A percentile compares a stretch with the other conserved stretches of the same genome.
phyloP scores from a whole-genome alignment of 306 rosid species.

The Prunus dulcis region DNA sequence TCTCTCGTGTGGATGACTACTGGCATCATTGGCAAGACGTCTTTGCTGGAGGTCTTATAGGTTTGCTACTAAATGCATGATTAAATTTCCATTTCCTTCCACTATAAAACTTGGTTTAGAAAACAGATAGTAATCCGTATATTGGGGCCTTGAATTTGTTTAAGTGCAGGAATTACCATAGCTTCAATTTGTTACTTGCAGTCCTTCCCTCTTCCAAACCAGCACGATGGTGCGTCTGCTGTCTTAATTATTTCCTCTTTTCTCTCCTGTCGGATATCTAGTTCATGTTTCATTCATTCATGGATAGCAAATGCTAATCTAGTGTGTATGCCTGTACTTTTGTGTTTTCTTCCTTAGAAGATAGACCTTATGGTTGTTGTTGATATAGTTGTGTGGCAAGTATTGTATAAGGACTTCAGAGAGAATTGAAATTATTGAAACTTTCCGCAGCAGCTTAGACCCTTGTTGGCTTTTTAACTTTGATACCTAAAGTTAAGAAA shows the following conservation, averaged over 20 bases:
- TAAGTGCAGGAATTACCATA: slow-evolving; percentile 35
- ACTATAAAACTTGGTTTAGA: not conserved
- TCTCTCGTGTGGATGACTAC: slow-evolving; percentile 51
- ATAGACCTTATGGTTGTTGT: too few relatives aligned
- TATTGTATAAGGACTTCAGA: too few relatives aligned
- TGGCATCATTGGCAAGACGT: slow-evolving; percentile 70
- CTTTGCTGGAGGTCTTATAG: slow-evolving; percentile 44
- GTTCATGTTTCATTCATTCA: not conserved
- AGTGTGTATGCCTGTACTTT: not conserved
- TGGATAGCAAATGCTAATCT: not conserved
- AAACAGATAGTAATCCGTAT: not conserved
- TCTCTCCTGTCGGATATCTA: not conserved
- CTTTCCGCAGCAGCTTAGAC: too few relatives aligned
- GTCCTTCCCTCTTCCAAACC: slow-evolving; percentile 49
- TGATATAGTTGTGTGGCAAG: too few relatives aligned
- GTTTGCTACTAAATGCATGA: slow-evolving; percentile 18
- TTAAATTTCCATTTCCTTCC: not conserved
- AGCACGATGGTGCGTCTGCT: slow-evolving; percentile 22
- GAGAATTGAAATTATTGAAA: too few relatives aligned
- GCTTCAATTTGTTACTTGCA: slow-evolving; percentile 39
- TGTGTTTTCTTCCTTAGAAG: too few relatives aligned
- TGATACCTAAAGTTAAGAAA: too few relatives aligned
- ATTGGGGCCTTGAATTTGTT: not conserved
- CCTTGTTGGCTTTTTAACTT: too few relatives aligned
- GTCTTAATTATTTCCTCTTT: not conserved